phyloP scores from a whole-genome alignment of 768 basidiomycete species.

The Pleurotus platypus region DNA sequence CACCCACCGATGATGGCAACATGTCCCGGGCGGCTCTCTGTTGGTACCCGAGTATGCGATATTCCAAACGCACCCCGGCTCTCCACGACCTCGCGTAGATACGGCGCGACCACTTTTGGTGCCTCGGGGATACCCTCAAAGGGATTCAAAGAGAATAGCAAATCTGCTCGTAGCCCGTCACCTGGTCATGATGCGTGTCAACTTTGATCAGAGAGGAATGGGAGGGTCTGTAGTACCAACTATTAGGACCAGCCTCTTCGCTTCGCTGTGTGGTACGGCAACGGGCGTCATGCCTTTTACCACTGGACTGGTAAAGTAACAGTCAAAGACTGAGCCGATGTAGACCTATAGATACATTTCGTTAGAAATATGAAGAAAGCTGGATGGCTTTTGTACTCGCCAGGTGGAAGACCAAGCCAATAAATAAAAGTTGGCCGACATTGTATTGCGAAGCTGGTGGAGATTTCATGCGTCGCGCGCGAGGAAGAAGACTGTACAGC shows the following conservation, averaged over 20 bases:
- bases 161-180: conserved; percentile 82
- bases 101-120: conserved; percentile 65
- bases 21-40: conserved; percentile 85
- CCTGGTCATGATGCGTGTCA: conserved; percentile 34
- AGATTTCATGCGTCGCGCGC: conserved; percentile 5
- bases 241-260: conserved; percentile 77
- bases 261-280: conserved; percentile 39
- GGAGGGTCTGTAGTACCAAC: conserved; percentile 45
- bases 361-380: neutral
- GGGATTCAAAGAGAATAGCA: conserved; percentile 62
- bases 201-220: neutral
- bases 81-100: conserved; percentile 65
- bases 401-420: conserved; percentile 74
- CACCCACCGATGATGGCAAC: conserved; percentile 77
- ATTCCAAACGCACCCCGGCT: conserved; percentile 76
- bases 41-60: conserved; percentile 84
- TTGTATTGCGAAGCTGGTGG: conserved; percentile 25
- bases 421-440: conserved; percentile 45
- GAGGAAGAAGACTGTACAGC: neutral
- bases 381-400: conserved; percentile 60
- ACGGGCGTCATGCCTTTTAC: conserved; percentile 72
- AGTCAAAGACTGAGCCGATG: conserved; percentile 58
- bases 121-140: conserved; percentile 50
- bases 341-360: neutral
- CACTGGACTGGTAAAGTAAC: conserved; percentile 84